Base-by-base conservation (phyloP, 106 monocot genomes). In the Triglochin maritima region DNA sequence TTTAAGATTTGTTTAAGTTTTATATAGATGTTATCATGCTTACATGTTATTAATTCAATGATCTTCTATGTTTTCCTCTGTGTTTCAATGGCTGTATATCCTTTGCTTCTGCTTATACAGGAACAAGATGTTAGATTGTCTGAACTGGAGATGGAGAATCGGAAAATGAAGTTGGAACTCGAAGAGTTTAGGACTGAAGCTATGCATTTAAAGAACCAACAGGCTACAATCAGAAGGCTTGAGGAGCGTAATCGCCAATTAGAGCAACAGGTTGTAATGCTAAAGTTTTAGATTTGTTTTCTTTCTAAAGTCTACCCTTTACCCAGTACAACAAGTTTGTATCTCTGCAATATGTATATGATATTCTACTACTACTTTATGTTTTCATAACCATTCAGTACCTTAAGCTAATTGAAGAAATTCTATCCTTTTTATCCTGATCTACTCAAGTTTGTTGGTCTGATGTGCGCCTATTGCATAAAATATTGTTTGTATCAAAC, bases 101-200 rank as follows among this genome's bases (percentile, higher is more conserved):
- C 41, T 69, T 70, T 57, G 46, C 42, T 42, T 58, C 10, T 71
- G 5, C 49, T 51, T 42, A 64, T 71, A 5, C 66, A 96, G 95
- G 95, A 90, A 11, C 85, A 85, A 81, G 95, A 96, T 4, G 72
- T 85, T 48, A 96, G 80, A 60, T 43, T 88, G 44, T 78, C 82
- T 71, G 95, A 96, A 72, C 65, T 90, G 43, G 95, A 96, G 56
- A 79, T 83, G 57, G 95, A 90, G 57, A 96, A 96, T 69, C 63
- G 90, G 62, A 96, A 90, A 59, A 96, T 96, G 90, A 96, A 90
- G 68, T 83, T 90, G 58, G 95, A 96, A 65, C 85, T 96, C 68
- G 95, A 96, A 80, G 95, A 96, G 71, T 96, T 78, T 65, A 69
- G 95, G 53, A 76, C 95, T 46, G 95, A 96, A 88, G 90, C 95